Conservation (phyloP, 2,329 filamentous ascomycete genomes). For the Emydomyces testavorans region DNA sequence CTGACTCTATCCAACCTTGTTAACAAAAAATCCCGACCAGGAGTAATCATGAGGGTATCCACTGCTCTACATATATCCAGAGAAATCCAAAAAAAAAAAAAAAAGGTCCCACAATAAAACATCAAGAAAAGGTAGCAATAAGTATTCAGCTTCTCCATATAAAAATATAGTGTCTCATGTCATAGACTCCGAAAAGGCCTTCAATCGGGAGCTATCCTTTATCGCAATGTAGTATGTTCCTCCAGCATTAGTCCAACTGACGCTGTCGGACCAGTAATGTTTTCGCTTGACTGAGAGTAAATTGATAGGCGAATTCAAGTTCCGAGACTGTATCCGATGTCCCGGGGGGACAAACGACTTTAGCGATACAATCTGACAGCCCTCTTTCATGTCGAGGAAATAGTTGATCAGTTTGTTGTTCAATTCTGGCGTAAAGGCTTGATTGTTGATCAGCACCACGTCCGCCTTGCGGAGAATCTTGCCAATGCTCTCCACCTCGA, state of each 20-base stretch:
- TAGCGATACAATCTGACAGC: conserved; percentile 79
- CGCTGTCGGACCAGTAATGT: conserved; percentile 56
- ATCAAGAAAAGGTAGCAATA: background rate
- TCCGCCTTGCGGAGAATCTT: conserved; percentile 71
- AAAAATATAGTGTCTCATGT: background rate
- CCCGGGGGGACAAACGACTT: conserved; percentile 80
- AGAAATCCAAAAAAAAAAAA: too few species aligned
- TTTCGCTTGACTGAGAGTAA: conserved; percentile 66
- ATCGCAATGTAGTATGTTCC: conserved; percentile 83
- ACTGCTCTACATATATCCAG: background rate
- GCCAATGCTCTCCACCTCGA: conserved; percentile 58
- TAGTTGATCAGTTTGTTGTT: conserved; percentile 78
- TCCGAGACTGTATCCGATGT: conserved; percentile 61
- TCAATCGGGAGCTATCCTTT: conserved; percentile 51
- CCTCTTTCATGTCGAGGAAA: conserved; percentile 86
- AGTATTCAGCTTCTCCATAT: too few species aligned
- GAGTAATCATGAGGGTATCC: background rate
- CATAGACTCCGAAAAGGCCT: conserved; percentile 31
- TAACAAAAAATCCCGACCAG: background rate
- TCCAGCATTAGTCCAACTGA: conserved; percentile 81
- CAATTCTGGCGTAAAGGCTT: conserved; percentile 79
- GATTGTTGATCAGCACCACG: conserved; percentile 96
- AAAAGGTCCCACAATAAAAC: too few species aligned
- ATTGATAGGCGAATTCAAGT: conserved; percentile 69
- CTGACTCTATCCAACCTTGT: background rate